Evolutionary conservation across 208 protist species (phyloP), one percentile per base, ranked within the genome.

Genomic region (Naegleria gruberi): DNA sequence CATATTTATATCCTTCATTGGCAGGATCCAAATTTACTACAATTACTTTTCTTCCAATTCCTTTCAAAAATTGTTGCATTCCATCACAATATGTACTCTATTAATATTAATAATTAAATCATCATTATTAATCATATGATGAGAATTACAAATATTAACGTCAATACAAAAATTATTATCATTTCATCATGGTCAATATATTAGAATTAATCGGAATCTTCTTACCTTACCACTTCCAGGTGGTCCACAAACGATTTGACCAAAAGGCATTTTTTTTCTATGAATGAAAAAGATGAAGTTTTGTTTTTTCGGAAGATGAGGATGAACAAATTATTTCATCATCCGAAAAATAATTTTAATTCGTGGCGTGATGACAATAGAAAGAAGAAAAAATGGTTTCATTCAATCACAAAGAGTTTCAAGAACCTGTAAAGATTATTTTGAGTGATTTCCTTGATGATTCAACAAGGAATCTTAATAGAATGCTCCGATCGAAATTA

Each of bases 21-120:
- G 98, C 98, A 0, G 99, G 98, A 92, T 99, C 99, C 0, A 99
- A 93, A 94, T 99, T 99, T 19, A 99, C 92, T 87, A 99, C 85
- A 5, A 93, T 91, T 15, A 96, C 95, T 40, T 96, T 96, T 10
- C 97, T 82, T 30, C 97, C 97, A 82, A 97, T 95, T 5, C 96
- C 94, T 82, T 93, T 96, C n/a, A 99, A 93, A 92, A 98, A 98
- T 91, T 98, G 96, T 26, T 94, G 92, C 92, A 98, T 97, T 12
- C 97, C 98, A 83, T 97, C 94, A 90, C 97, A 98, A 94, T 99
- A 99, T 0, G 98, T 99, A 30, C 93, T 95, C 89, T n/a, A n/a
- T n/a, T n/a, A n/a, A n/a, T 97, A 96, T 57, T 95, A 93, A 57
- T 3, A 44, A 83, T 37, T 37, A 34, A 74, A 5, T n/a, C 77